These are phyloP conservation scores for Penicillium lagena DNA, from an alignment of 495 filamentous ascomycete species.

Conservation along the genomic window DNA sequence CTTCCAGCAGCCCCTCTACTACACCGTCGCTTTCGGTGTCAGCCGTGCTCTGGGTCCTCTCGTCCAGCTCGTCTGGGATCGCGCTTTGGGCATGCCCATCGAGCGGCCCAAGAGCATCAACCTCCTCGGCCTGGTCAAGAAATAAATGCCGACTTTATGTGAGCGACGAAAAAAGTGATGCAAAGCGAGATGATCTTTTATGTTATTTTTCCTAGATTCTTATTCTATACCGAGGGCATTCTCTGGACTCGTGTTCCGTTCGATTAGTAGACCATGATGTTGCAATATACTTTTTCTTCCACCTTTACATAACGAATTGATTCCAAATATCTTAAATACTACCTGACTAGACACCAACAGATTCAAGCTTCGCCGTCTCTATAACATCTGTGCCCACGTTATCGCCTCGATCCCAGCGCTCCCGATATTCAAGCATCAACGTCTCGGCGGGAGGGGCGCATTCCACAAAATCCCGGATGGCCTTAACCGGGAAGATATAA, in stretches of 20 bases:
- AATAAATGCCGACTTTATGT: constrained; percentile 14
- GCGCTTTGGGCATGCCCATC: constrained; percentile 91
- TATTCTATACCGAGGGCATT: not conserved
- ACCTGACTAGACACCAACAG: not conserved
- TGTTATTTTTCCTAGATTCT: not conserved
- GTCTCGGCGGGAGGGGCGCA: constrained; percentile 8
- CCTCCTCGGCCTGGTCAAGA: constrained; percentile 70
- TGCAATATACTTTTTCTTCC: not conserved
- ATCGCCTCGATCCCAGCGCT: constrained; percentile 9
- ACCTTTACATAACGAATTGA: not conserved
- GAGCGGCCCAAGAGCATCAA: constrained; percentile 97
- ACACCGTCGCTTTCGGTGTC: constrained; percentile 95
- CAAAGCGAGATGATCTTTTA: constrained; percentile 1
- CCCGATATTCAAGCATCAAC: constrained; percentile 14
- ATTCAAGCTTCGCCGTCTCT: not conserved
- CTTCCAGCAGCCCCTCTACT: constrained; percentile 94
- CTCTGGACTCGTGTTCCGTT: not conserved
- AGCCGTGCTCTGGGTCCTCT: constrained; percentile 85
- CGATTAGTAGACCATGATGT: not conserved
- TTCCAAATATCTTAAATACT: not conserved
- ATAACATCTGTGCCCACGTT: not conserved
- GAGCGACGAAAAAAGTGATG: constrained; percentile 1
- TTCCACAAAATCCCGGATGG: constrained; percentile 10
- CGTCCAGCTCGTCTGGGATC: constrained; percentile 93
- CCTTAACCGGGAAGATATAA: constrained; percentile 7